These are phyloP conservation scores for Emmonsiellopsis sp. DNA, from an alignment of 2,329 filamentous ascomycete genomes.

Conservation along the genomic window DNA sequence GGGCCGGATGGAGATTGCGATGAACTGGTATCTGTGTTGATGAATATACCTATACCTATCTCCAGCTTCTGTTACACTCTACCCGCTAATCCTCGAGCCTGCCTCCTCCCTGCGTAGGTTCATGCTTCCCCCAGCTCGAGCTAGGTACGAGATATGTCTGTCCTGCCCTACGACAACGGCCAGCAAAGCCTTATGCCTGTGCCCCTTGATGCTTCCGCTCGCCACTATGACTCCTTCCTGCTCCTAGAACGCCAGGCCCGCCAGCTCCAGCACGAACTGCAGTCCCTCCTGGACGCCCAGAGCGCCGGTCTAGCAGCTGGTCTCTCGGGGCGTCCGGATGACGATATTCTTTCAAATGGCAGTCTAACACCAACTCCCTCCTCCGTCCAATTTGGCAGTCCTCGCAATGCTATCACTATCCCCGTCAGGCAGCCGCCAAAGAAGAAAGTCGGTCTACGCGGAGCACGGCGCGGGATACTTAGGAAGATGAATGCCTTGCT, in stretches of 20 bases:
- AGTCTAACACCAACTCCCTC: slow-evolving; percentile 32
- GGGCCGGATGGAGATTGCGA: too few relatives aligned
- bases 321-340: slow-evolving; percentile 29
- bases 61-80: too few relatives aligned
- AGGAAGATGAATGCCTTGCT: slow-evolving; percentile 49
- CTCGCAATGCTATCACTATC: slow-evolving; percentile 27
- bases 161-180: background rate
- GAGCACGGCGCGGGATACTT: slow-evolving; percentile 48
- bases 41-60: too few relatives aligned
- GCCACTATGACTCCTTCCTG: slow-evolving; percentile 37
- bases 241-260: slow-evolving; percentile 44
- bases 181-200: slow-evolving; percentile 15
- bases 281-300: slow-evolving; percentile 52
- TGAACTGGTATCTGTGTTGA: too few relatives aligned
- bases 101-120: too few relatives aligned
- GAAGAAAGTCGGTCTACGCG: slow-evolving; percentile 44
- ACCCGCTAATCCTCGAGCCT: too few relatives aligned
- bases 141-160: background rate
- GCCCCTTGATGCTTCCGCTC: slow-evolving; percentile 21
- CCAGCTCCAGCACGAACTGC: slow-evolving; percentile 49
- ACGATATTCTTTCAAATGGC: slow-evolving; percentile 39
- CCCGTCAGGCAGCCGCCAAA: slow-evolving; percentile 30
- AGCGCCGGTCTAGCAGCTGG: slow-evolving; percentile 48
- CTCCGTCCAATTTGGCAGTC: slow-evolving; percentile 12
- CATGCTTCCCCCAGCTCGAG: background rate